Base-by-base conservation (phyloP, 2,329 filamentous ascomycete genomes). In the Cryphonectria parasitica region DNA sequence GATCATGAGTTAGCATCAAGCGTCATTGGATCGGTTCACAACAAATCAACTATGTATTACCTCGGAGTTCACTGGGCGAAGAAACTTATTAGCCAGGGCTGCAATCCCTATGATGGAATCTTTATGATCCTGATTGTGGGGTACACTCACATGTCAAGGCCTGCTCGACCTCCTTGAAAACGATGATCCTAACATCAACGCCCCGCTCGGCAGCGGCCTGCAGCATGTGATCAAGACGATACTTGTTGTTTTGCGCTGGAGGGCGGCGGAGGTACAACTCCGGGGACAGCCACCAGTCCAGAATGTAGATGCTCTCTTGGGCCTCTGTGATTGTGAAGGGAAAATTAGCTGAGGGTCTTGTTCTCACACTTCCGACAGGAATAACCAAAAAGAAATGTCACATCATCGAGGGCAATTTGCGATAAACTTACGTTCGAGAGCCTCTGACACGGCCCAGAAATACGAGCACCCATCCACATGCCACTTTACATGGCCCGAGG, bases 211-310 rank as follows among this genome's bases (percentile, higher is more conserved):
- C 94, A 11, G 94, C 94, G 68, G 90, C 90, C 76, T 92, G 87
- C 64, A 97, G 87, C 90, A 97, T 90, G 65, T 90, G 88, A 80
- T 97, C 94, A 54, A 97, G 83, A 7, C 94, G 90, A 78, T 97
- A 97, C 75, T 91, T 85, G 79, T 97, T 91, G 80, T 97, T 94
- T 78, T 88, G 87, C 28, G 92, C 89, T 11, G 94, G 94, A 2
- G 95, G 94, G 34, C 94, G 88, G 74, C 94, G 89, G 45, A 98
- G 86, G 78, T 96, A 97, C 39, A 98, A 83, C 81, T 97, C 95
- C 0, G 95, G 94, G 69, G 91, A 94, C 74, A 97, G 81, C 94
- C 94, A 97, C 94, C 92, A 96, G 78, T 95, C 93, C 60, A 97
- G 83, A 74, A 97, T 97, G 87, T 92, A 95, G 75, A 97, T 91